Evolutionary conservation across 1,284 basidiomycete genomes (phyloP), one percentile per base, ranked within the genome.

Genomic region (Sporisorium graminicola): DNA sequence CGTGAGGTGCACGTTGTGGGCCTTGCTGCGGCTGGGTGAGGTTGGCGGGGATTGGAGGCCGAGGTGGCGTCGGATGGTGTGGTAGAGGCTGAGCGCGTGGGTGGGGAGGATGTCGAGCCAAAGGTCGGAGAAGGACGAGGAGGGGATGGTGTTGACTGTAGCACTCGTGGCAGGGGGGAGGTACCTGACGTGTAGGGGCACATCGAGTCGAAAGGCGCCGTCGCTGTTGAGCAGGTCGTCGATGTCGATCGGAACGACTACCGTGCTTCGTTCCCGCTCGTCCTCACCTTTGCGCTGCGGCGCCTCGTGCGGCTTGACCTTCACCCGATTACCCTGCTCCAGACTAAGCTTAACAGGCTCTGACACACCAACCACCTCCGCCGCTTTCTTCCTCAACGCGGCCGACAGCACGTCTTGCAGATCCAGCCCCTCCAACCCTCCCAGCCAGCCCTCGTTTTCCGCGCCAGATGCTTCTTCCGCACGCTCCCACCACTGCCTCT

Each of bases 131-230:
- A 53, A 33, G 4, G 54, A 24, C 9, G 56, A 58, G 12, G 43
- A 6, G 16, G 37, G 5, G 37, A 16, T 16, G 3, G n/a, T 20
- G 37, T 33, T 0, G 53, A 10, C 13, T 16, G 2, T n/a, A n/a
- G n/a, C n/a, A n/a, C 1, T 6, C 20, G 26, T 10, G 0, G 66
- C 14, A 0, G 66, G 66, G 1, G 35, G 42, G 20, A 56, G 66
- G 33, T 74, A 74, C 0, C 72, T 22, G 3, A 61, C 14, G 47
- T 69, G 66, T 10, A 74, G 27, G 0, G 72, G 66, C 0, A 74
- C n/a, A 0, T 74, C 35, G 8, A 69, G 6, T 5, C 37, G 26
- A 4, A 46, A 26, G 13, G 26, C 26, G 4, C 58, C 60, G 18
- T 64, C 49, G 1, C 44, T 49, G 4, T 10, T 33, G 5, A 61